phyloP scores from a whole-genome alignment of 345 rosid species.

The Physaria fendleri region DNA sequence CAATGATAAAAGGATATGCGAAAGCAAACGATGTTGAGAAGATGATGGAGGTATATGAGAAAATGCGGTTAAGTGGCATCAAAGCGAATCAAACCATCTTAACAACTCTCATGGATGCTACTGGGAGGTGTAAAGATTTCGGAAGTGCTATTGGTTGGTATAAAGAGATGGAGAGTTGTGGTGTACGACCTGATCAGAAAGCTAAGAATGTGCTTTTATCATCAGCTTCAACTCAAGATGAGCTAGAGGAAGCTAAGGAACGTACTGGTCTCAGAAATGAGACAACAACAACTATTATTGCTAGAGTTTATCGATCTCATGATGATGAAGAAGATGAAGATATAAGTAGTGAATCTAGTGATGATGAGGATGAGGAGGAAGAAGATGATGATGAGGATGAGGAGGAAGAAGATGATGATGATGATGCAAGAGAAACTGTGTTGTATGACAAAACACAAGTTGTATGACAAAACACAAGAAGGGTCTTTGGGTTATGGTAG shows the following conservation, averaged over 20 bases:
- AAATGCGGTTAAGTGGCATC: slow-evolving; percentile 52
- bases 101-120: slow-evolving; percentile 84
- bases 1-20: slow-evolving; percentile 81
- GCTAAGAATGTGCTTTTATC: slow-evolving; percentile 82
- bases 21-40: slow-evolving; percentile 60
- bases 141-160: slow-evolving; percentile 80
- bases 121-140: slow-evolving; percentile 73
- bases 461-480: slow-evolving; percentile 23
- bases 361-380: slow-evolving; percentile 15
- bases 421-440: slow-evolving; percentile 17
- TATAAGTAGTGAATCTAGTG: slow-evolving; percentile 22
- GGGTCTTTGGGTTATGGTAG: slow-evolving; percentile 14
- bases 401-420: slow-evolving; percentile 9
- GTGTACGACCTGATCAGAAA: slow-evolving; percentile 72
- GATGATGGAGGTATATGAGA: slow-evolving; percentile 66
- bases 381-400: too few species aligned
- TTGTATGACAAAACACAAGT: slow-evolving; percentile 22
- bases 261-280: slow-evolving; percentile 37
- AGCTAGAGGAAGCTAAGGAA: slow-evolving; percentile 56
- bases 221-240: slow-evolving; percentile 62
- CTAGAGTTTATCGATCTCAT: slow-evolving; percentile 21
- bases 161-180: slow-evolving; percentile 70
- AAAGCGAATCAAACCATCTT: slow-evolving; percentile 76
- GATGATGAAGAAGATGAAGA: slow-evolving; percentile 29
- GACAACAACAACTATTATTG: slow-evolving; percentile 6